Evolutionary conservation across 169 alveolate species (phyloP).

Genomic region (Neospora caninum): DNA sequence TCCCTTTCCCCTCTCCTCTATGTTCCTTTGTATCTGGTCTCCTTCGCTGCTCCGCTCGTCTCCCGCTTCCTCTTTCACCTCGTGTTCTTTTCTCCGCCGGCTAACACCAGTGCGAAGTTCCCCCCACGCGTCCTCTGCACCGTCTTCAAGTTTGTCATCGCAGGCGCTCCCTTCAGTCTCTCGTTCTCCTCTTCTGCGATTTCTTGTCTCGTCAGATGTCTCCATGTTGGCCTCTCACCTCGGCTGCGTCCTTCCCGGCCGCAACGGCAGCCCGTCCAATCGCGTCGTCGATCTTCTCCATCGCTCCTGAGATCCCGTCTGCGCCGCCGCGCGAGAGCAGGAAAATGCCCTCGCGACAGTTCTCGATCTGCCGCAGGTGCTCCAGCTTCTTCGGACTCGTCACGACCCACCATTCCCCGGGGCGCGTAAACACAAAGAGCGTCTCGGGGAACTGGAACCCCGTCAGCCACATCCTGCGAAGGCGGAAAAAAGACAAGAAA

Average conservation of each 20-base stretch:
- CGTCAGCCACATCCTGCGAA: slow-evolving; percentile 84
- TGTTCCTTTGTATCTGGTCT: no score
- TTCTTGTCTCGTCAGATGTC: no score
- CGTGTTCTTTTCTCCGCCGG: no score
- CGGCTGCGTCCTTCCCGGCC: not conserved
- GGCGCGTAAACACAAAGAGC: slow-evolving; percentile 79
- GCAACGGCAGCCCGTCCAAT: not conserved
- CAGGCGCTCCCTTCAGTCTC: no score
- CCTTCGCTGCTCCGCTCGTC: no score
- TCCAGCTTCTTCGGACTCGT: slow-evolving; percentile 87
- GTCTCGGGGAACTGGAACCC: slow-evolving; percentile 92
- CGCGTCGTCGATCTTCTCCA: not conserved
- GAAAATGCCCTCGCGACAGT: slow-evolving; percentile 5
- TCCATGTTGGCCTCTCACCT: not conserved
- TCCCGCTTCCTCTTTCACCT: no score
- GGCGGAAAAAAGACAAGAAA: not conserved
- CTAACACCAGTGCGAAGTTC: no score
- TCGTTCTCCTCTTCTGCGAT: no score
- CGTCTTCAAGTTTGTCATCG: no score
- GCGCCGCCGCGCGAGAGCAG: not conserved
- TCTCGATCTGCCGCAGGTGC: slow-evolving; percentile 46
- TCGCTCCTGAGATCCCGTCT: not conserved
- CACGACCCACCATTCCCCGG: slow-evolving; percentile 79
- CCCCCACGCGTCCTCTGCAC: no score
- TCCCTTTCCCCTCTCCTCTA: no score